Conservation (phyloP, 2,329 filamentous ascomycete species). For the Phaeosphaeriaceae sp. region DNA sequence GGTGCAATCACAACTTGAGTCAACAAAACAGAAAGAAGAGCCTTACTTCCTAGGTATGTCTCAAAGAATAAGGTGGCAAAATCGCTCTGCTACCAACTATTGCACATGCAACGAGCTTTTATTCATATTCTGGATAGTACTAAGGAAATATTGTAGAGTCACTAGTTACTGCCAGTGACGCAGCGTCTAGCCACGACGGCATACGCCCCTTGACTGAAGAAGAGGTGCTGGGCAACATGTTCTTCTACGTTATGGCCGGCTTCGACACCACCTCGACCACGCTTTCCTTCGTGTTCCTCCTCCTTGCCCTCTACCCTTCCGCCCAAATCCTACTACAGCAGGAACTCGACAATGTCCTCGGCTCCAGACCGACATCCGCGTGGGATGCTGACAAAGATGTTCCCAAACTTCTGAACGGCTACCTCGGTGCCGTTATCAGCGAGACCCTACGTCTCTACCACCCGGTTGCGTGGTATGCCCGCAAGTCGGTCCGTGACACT, state of each 20-base stretch:
- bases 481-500: too few relatives aligned
- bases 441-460: slow-evolving; percentile 17
- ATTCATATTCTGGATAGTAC: too few relatives aligned
- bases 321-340: neutral
- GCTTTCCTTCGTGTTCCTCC: slow-evolving; percentile 51
- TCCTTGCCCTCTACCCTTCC: slow-evolving; percentile 34
- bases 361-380: neutral
- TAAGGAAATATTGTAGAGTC: too few relatives aligned
- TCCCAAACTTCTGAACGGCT: slow-evolving; percentile 9
- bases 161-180: too few relatives aligned
- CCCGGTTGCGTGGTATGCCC: slow-evolving; percentile 8
- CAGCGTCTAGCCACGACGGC: too few relatives aligned
- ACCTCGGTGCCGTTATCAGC: slow-evolving; percentile 15
- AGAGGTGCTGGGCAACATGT: slow-evolving; percentile 20
- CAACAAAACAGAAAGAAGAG: too few relatives aligned
- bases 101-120: too few relatives aligned
- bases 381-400: slow-evolving; percentile 7
- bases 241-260: slow-evolving; percentile 19
- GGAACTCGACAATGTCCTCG: neutral
- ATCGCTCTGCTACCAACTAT: too few relatives aligned
- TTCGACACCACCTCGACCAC: slow-evolving; percentile 49
- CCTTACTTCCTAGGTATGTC: too few relatives aligned
- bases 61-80: too few relatives aligned
- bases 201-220: slow-evolving; percentile 13
- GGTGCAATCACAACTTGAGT: neutral